phyloP scores from a whole-genome alignment of 768 basidiomycete genomes.

The Collybiopsis luxurians region DNA sequence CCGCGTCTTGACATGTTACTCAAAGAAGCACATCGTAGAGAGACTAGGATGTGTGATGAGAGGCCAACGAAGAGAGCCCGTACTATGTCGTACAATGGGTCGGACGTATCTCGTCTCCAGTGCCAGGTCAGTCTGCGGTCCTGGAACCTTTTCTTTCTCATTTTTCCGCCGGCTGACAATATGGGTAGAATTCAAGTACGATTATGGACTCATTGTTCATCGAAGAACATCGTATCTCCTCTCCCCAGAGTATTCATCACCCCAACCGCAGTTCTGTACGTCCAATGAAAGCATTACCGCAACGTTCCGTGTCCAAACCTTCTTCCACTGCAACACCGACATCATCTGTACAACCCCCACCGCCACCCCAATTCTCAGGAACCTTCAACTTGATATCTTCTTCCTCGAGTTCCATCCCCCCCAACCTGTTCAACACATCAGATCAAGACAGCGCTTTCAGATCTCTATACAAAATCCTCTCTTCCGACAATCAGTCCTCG shows the following conservation, averaged over 20 bases:
- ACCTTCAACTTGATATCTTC: background rate
- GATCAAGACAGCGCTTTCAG: background rate
- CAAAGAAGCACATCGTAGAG: background rate
- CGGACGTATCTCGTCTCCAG: background rate
- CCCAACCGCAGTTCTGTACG: background rate
- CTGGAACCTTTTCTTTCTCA: background rate
- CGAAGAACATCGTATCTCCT: no score
- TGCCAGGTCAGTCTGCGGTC: background rate
- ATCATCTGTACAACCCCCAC: background rate
- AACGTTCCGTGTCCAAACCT: background rate
- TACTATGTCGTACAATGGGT: background rate
- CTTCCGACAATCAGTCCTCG: background rate
- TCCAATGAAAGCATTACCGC: background rate
- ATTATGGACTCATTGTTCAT: background rate
- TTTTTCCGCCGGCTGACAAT: background rate
- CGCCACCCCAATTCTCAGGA: background rate
- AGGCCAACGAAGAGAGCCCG: background rate
- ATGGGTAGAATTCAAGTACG: background rate
- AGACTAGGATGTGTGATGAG: background rate
- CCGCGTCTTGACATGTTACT: background rate
- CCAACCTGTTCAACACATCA: background rate
- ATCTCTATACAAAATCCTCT: background rate
- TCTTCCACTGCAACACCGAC: background rate
- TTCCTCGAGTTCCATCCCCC: background rate
- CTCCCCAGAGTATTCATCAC: background rate